A percentile compares a stretch with the other conserved stretches of the same genome.
phyloP scores from a whole-genome alignment of 140 eudicot genomes.

The Stevia rebaudiana region DNA sequence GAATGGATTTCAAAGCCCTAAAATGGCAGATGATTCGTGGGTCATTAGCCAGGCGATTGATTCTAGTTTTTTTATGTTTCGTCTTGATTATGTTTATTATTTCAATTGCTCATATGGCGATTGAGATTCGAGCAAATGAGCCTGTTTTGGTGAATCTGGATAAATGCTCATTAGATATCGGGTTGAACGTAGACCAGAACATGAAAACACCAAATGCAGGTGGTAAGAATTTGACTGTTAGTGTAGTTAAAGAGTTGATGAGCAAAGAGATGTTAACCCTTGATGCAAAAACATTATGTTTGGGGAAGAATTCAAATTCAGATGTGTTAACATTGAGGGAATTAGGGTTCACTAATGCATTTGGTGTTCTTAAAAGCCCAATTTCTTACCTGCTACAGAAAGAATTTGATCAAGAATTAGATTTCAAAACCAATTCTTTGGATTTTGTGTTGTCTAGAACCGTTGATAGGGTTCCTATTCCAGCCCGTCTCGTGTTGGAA shows the following conservation, averaged over 20 bases:
- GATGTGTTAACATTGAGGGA: constrained; percentile 43
- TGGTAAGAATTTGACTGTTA: constrained; percentile 35
- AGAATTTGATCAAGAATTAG: constrained; percentile 47
- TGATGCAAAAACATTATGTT: constrained; percentile 49
- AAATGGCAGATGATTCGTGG: constrained; percentile 59
- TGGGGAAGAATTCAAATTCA: constrained; percentile 51
- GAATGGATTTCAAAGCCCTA: constrained; percentile 48
- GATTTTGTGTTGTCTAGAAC: constrained; percentile 64
- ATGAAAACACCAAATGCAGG: constrained; percentile 20
- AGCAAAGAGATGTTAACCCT: constrained; percentile 44
- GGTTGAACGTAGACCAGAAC: constrained; percentile 14
- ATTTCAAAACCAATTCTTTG: constrained; percentile 41
- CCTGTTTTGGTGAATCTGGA: constrained; percentile 31
- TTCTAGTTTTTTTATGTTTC: constrained; percentile 45
- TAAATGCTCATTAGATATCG: constrained; percentile 47
- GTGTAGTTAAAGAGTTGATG: constrained; percentile 55
- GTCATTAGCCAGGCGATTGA: constrained; percentile 47
- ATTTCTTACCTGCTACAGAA: constrained; percentile 43
- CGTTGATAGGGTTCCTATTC: constrained; percentile 56
- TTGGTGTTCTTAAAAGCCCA: constrained; percentile 44
- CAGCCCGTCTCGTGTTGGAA: constrained; percentile 69
- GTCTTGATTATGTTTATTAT: constrained; percentile 42
- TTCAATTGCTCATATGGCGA: constrained; percentile 42
- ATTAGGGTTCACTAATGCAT: constrained; percentile 41
- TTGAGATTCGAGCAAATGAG: constrained; percentile 37